A percentile compares a stretch with the other conserved stretches of the same genome.
Evolutionary conservation across 176 grass and related monocot species (phyloP).

Genomic region (Saccharum officinarum): DNA sequence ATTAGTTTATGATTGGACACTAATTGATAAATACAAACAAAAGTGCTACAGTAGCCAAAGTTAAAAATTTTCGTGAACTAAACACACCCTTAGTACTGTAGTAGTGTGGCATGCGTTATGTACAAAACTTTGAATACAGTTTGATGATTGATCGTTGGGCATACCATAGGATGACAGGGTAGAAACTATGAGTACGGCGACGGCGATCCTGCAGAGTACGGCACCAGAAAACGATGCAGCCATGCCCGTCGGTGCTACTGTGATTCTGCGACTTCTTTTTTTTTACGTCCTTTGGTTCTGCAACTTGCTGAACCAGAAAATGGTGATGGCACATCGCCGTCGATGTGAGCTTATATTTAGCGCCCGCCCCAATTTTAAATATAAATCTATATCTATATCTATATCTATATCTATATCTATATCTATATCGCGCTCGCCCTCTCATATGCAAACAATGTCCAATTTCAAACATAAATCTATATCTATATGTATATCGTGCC

Average conservation of each 20-base stretch:
- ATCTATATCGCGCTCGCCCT: no score
- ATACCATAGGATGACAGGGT: constrained; percentile 14
- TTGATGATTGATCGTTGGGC: not conserved
- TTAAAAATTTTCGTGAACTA: no score
- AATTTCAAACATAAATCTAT: no score
- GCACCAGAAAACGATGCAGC: not conserved
- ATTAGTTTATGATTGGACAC: no score
- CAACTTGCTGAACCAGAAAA: not conserved
- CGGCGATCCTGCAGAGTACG: constrained; percentile 12
- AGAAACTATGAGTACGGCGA: not conserved
- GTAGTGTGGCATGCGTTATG: not conserved
- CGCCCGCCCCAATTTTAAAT: no score
- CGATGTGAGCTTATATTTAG: constrained; percentile 9
- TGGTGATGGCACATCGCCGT: not conserved
- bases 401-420: no score
- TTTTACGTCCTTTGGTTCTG: not conserved
- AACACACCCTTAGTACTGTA: no score
- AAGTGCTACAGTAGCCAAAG: no score
- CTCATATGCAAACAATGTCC: no score
- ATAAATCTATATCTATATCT: no score
- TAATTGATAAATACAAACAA: no score
- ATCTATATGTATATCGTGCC: no score
- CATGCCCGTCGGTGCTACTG: constrained; percentile 9
- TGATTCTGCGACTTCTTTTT: not conserved
- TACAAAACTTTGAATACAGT: not conserved